Evolutionary conservation across 176 grass and related monocot genomes (phyloP).

Genomic region (sorghum (Sorghum bicolor)): DNA sequence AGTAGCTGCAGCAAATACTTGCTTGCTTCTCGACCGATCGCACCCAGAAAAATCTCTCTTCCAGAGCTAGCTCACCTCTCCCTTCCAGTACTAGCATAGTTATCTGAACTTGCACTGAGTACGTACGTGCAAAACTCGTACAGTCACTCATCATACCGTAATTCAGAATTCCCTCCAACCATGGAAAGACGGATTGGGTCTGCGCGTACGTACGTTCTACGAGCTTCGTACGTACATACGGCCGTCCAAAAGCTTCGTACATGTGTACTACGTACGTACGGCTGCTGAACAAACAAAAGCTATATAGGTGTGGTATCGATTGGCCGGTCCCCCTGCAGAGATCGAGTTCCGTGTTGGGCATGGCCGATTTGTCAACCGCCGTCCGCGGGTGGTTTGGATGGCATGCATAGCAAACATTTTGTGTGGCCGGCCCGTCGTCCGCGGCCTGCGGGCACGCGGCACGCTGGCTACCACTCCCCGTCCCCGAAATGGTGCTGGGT

Average conservation of each 20-base stretch:
- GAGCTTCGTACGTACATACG: too few species aligned
- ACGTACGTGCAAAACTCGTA: too few species aligned
- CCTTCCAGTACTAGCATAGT: not conserved
- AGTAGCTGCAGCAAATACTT: not conserved
- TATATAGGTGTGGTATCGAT: too few species aligned
- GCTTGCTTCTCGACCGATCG: not conserved
- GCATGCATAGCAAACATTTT: not conserved
- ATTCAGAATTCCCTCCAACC: too few species aligned
- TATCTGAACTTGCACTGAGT: not conserved
- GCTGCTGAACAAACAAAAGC: not conserved
- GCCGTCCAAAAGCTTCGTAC: too few species aligned
- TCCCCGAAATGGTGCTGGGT: not conserved
- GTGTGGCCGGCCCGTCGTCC: not conserved
- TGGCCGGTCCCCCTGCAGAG: not conserved
- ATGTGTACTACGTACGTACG: not conserved
- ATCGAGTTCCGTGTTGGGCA: not conserved
- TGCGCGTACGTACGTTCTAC: too few species aligned
- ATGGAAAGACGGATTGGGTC: too few species aligned
- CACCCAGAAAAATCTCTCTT: not conserved
- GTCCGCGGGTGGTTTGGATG: not conserved
- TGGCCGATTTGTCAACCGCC: not conserved
- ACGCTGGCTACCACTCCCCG: not conserved
- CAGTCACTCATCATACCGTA: too few species aligned
- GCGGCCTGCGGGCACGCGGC: not conserved
- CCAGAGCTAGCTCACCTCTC: too few species aligned